Base-by-base conservation (phyloP, 768 basidiomycete species). In the Lentinus tigrinus region DNA sequence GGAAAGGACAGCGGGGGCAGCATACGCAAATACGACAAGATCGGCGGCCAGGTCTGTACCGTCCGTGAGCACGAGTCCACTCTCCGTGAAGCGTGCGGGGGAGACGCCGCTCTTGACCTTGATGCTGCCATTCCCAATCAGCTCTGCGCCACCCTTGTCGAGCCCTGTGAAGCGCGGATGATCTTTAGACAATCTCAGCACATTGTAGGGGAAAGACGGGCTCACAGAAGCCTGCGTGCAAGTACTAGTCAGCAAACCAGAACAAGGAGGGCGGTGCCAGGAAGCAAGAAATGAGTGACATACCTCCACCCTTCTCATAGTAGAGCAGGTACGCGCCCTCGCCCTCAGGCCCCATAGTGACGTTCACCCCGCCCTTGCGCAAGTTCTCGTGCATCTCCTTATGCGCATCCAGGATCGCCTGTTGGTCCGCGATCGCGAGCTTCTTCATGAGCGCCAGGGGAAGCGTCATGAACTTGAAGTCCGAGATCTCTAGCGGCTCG, bases 41-140 rank as follows among this genome's bases (percentile, higher is more conserved):
- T 72, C 70, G 1, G 68, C 69, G 5, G 55, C 13, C 1, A 70
- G 39, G 50, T 66, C 60, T 14, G 54, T 58, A 1, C 65, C 69
- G 42, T 73, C 65, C 10, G 49, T 60, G 42, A 68, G 56, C 23
- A 44, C 31, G 8, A 71, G 34, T 5, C 66, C 65, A 17, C 46
- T 60, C 27, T 69, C 39, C 1, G 67, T 73, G 60, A 76, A 74
- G 16, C 52, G 48, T 26, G 54, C 60, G n/a, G 72, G 54, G 17
- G 43, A 51, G 7, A 66, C 56, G 26, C 76, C 76, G 53, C 71
- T 73, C 69, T 77, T 81, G 63, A 83, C 65, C 64, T 81, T 81
- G 74, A 85, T 81, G 46, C 72, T 72, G 21, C 83, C 80, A 24
- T 79, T 73, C 26, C 73, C 74, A 55, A 83, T 81, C 55, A 79